Conservation (phyloP, 208 protist genomes). For the Acanthamoeba sp. region DNA sequence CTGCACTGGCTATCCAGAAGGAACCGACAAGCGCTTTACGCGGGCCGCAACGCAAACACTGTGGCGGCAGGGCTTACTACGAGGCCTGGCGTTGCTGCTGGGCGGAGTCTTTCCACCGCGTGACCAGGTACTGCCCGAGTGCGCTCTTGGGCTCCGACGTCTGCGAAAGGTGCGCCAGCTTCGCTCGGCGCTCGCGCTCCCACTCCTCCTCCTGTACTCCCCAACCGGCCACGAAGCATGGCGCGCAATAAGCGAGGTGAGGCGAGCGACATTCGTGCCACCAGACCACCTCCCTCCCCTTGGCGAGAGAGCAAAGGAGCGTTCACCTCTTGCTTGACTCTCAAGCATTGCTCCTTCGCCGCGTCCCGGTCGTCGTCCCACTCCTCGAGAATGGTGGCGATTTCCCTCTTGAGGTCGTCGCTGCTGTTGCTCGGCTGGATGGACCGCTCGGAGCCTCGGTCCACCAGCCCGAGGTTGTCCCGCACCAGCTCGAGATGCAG, state of each 20-base stretch:
- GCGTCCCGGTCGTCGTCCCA: neutral
- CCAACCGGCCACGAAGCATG: too few species aligned
- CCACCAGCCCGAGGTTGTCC: neutral
- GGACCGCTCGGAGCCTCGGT: neutral
- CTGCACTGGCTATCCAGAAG: too few species aligned
- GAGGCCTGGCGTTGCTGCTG: neutral
- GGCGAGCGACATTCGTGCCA: too few species aligned
- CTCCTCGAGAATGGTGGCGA: neutral
- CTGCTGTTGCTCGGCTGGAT: neutral
- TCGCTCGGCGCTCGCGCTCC: neutral
- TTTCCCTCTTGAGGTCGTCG: neutral
- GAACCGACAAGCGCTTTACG: too few species aligned
- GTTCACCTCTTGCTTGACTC: neutral
- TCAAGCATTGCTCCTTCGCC: neutral
- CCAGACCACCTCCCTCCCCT: too few species aligned
- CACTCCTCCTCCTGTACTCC: neutral
- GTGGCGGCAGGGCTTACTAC: neutral
- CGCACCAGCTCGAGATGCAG: constrained; percentile 13
- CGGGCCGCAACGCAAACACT: too few species aligned
- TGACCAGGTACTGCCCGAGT: constrained; percentile 1
- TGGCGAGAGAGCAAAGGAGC: neutral
- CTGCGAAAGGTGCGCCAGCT: neutral
- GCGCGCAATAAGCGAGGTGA: too few species aligned
- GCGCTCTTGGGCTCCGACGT: neutral
- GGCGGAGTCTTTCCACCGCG: neutral